Conservation (phyloP, 768 basidiomycete genomes). For the Agaricus subrufescens region DNA sequence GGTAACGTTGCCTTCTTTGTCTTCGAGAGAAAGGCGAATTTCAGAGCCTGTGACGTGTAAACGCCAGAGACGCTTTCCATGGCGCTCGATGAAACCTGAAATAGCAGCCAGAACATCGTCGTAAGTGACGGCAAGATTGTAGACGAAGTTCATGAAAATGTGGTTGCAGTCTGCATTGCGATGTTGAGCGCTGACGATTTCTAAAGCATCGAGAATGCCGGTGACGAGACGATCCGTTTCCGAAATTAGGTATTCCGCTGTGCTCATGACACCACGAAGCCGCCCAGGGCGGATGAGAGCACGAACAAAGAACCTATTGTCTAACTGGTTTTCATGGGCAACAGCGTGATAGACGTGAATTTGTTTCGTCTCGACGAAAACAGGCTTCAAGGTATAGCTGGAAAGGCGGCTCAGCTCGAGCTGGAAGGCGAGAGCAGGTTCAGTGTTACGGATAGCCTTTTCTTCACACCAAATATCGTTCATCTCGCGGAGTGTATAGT, state of each 20-base stretch:
- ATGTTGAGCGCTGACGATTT: conserved; percentile 86
- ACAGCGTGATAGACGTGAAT: conserved; percentile 97
- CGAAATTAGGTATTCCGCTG: conserved; percentile 96
- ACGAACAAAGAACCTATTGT: conserved; percentile 96
- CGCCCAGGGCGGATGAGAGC: conserved; percentile 95
- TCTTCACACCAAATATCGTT: conserved; percentile 86
- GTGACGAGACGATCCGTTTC: conserved; percentile 97
- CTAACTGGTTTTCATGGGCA: conserved; percentile 94
- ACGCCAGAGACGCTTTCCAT: conserved; percentile 97
- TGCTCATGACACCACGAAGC: conserved; percentile 86
- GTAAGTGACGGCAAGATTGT: conserved; percentile 91
- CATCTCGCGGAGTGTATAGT: conserved; percentile 83
- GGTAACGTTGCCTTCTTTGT: conserved; percentile 89
- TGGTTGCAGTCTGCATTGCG: conserved; percentile 97
- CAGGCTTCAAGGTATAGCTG: conserved; percentile 94
- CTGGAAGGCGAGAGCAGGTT: conserved; percentile 97
- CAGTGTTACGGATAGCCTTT: conserved; percentile 95
- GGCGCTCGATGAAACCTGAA: conserved; percentile 98
- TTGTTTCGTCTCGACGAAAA: conserved; percentile 95
- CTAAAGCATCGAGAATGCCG: conserved; percentile 88
- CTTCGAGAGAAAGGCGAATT: conserved; percentile 92
- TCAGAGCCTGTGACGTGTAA: conserved; percentile 97
- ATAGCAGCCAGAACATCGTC: conserved; percentile 96
- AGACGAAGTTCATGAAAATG: conserved; percentile 99
- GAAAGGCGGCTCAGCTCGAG: conserved; percentile 94